Percentiles rank a stretch among this genome's conserved stretches.
phyloP scores from a whole-genome alignment of 1,139 yeast genomes.

The Pneumocystis jirovecii region DNA sequence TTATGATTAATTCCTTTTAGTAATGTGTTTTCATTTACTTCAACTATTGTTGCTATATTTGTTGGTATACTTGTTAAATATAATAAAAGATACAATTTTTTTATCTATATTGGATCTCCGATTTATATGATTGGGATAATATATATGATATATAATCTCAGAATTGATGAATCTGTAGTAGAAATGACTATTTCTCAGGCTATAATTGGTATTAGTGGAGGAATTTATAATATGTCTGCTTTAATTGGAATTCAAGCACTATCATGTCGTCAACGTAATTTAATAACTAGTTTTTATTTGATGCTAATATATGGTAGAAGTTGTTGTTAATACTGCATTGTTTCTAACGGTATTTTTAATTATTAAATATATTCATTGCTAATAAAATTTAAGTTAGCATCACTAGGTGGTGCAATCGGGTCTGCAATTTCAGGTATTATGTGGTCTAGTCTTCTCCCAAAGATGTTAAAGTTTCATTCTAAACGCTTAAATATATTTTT shows the following conservation, averaged over 20 bases:
- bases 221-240: slow-evolving; percentile 44
- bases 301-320: slow-evolving; percentile 20
- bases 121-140: slow-evolving; percentile 15
- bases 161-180: slow-evolving; percentile 9
- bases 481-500: background rate
- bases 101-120: slow-evolving; percentile 15
- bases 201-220: slow-evolving; percentile 49
- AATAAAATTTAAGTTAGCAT: background rate
- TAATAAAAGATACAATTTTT: slow-evolving; percentile 14
- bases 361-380: background rate
- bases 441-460: slow-evolving; percentile 40
- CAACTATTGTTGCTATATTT: background rate
- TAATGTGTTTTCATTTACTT: slow-evolving; percentile 3
- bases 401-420: slow-evolving; percentile 41
- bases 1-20: background rate
- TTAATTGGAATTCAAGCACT: slow-evolving; percentile 42
- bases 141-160: slow-evolving; percentile 16
- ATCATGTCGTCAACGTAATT: slow-evolving; percentile 36
- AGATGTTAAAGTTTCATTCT: slow-evolving; percentile 17
- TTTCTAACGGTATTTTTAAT: slow-evolving; percentile 42
- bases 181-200: slow-evolving; percentile 15
- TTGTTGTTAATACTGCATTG: slow-evolving; percentile 48
- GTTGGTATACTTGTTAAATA: slow-evolving; percentile 11
- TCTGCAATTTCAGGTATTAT: slow-evolving; percentile 46
- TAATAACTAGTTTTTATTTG: background rate